Evolutionary conservation across 306 rosid species (phyloP).

Genomic region (Cucumis sativus): Cucumber_9930_V3 NC_026658.2:16025501-16026000

Average conservation of each 20-base stretch:
- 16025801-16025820: background rate
- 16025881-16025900: background rate
- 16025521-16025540: constrained; percentile 86
- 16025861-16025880: background rate
- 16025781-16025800: background rate
- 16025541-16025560: constrained; percentile 13
- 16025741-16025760: background rate
- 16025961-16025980: background rate
- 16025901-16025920: background rate
- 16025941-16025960: background rate
- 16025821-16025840: background rate
- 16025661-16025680: background rate
- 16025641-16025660: background rate
- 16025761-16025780: background rate
- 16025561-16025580: background rate
- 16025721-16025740: background rate
- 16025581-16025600: background rate
- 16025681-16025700: background rate
- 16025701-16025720: background rate
- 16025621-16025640: background rate
- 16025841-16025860: background rate
- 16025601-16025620: background rate
- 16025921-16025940: background rate
- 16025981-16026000: background rate
- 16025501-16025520: constrained; percentile 97